phyloP scores from a whole-genome alignment of 306 rosid genomes.

The Dalbergia cultrata region DNA sequence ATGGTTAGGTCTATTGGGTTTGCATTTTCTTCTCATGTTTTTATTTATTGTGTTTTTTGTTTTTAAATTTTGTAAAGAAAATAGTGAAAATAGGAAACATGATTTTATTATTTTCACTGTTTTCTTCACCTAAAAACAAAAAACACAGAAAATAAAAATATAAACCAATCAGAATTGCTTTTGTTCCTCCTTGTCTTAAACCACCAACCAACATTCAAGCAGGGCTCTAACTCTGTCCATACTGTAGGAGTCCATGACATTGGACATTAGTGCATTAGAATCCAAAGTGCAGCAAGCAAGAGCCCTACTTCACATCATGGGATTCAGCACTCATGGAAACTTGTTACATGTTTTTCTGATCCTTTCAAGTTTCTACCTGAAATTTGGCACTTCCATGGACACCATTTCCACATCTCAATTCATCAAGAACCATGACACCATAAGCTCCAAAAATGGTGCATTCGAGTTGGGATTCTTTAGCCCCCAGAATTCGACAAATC shows the following conservation, averaged over 20 bases:
- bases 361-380: neutral
- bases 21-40: too few species aligned
- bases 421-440: conserved; percentile 9
- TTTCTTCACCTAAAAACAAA: too few species aligned
- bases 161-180: too few species aligned
- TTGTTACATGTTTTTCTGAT: neutral
- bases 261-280: neutral
- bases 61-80: too few species aligned
- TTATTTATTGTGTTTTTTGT: too few species aligned
- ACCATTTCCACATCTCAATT: neutral
- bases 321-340: neutral
- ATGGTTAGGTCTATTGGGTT: too few species aligned
- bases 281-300: neutral
- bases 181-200: too few species aligned
- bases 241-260: neutral
- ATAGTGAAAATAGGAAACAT: too few species aligned
- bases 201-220: too few species aligned
- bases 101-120: too few species aligned
- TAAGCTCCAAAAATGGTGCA: neutral
- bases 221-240: neutral
- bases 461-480: conserved; percentile 61
- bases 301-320: neutral
- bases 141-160: too few species aligned
- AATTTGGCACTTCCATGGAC: neutral
- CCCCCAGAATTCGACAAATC: conserved; percentile 38